phyloP scores from a whole-genome alignment of 2,329 filamentous ascomycete genomes.

The Sporothrix dimorphospora region DNA sequence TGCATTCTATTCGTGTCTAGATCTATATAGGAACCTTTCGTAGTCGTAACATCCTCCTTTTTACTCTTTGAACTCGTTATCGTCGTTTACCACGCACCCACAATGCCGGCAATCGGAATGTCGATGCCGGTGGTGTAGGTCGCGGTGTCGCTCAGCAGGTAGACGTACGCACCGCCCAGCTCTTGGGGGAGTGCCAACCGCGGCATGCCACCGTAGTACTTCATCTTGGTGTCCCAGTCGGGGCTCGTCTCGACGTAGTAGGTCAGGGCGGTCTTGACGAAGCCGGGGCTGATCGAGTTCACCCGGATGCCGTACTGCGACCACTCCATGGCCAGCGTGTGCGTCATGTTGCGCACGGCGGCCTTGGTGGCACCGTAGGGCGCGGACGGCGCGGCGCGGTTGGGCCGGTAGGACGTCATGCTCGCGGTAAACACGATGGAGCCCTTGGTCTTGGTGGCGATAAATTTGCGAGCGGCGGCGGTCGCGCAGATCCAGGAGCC shows the following conservation, averaged over 20 bases:
- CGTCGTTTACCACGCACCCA: constrained; percentile 37
- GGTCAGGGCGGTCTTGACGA: constrained; percentile 50
- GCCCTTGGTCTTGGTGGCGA: constrained; percentile 42
- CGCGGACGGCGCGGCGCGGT: constrained; percentile 55
- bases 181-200: constrained; percentile 56
- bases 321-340: constrained; percentile 44
- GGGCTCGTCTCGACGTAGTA: constrained; percentile 55
- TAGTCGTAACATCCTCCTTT: too few species aligned
- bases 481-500: constrained; percentile 51
- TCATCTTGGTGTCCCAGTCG: constrained; percentile 60
- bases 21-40: too few species aligned
- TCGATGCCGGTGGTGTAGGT: constrained; percentile 55
- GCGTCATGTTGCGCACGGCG: constrained; percentile 64
- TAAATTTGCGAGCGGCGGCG: constrained; percentile 49
- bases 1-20: too few species aligned
- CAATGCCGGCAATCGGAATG: constrained; percentile 48
- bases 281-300: constrained; percentile 52
- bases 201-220: constrained; percentile 62
- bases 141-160: constrained; percentile 57
- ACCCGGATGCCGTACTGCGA: constrained; percentile 51
- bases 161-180: constrained; percentile 60
- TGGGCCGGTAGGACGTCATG: constrained; percentile 54
- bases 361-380: constrained; percentile 55
- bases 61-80: neutral
- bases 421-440: constrained; percentile 51